phyloP scores from a whole-genome alignment of 2,329 filamentous ascomycete species.

The Claviceps digitariae region DNA sequence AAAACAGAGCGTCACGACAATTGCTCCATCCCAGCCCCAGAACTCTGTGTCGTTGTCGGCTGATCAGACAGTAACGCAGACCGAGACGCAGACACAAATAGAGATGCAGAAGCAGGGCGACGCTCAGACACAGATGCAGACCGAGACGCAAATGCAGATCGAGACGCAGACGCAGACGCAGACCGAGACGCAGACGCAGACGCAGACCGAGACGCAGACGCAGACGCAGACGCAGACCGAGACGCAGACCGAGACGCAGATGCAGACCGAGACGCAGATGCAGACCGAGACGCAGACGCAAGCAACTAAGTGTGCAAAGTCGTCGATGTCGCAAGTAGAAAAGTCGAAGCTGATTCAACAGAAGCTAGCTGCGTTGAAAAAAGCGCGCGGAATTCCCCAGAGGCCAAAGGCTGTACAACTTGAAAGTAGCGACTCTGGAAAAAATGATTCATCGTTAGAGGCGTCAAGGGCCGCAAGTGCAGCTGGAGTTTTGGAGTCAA shows the following conservation, averaged over 20 bases:
- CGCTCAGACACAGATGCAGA: background rate
- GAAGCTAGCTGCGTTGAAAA: conserved; percentile 64
- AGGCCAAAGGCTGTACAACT: background rate
- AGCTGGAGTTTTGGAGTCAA: conserved; percentile 9
- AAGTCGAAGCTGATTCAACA: conserved; percentile 63
- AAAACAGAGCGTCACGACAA: conserved; percentile 24
- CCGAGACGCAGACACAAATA: background rate
- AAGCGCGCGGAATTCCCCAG: conserved; percentile 31
- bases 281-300: background rate
- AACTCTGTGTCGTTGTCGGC: conserved; percentile 4
- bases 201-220: background rate
- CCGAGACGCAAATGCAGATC: background rate
- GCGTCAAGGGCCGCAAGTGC: background rate
- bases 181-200: background rate
- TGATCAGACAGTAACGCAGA: background rate
- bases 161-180: background rate
- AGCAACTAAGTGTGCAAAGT: conserved; percentile 13
- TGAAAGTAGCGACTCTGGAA: conserved; percentile 1
- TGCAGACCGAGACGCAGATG: background rate
- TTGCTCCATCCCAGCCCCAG: conserved; percentile 3
- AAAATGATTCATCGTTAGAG: background rate
- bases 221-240: background rate
- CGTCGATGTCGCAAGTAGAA: conserved; percentile 34
- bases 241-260: background rate
- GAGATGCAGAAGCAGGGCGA: background rate